Evolutionary conservation across 345 rosid genomes (phyloP), one percentile per base, ranked within the genome.

Genomic region (Diplotaxis tenuifolia): DNA sequence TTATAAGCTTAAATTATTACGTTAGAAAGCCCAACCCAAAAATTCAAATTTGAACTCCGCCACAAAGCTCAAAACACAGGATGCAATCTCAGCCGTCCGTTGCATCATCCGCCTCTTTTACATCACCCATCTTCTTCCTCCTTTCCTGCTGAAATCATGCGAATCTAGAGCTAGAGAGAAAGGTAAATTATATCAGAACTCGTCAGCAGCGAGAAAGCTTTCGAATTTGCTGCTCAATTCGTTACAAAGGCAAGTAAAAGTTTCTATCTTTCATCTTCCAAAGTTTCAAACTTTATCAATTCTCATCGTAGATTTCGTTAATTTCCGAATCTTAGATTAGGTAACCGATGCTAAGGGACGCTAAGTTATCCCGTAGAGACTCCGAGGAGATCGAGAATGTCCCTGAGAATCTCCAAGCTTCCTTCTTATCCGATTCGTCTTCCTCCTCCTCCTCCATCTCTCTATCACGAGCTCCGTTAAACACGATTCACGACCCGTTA

Each of bases 361-460:
- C 72, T 20, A 93, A 90, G 71, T 78, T 83, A 75, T 70, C 83
- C 68, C 84, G 91, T 10, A 75, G 91, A 77, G 90, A 86, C 77
- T 81, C 85, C 53, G 96, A 86, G 9, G 96, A 89, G 71, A 86
- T 83, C 53, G 97, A 93, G 82, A 93, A 93, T 62, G 77, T 91
- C 12, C 92, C 95, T 1, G 72, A 78, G 8, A 86, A 88, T 74
- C 83, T 89, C 32, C 81, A 74, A n/a, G 79, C 81, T 65, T 82
- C 88, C 14, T 56, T 83, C 6, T 69, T 77, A 27, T 79, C 86
- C 21, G 92, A 89, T 60, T 82, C 84, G 1, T 81, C 70, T 7
- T 83, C 76, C 14, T 58, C 67, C 9, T 58, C 57, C n/a, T 57
- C 65, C 20, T 58, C 27, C 25, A 4, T 38, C 23, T 70, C 59